A percentile compares a stretch with the other conserved stretches of the same genome.
Evolutionary conservation across 257 asterid genomes (phyloP).

Genomic region (Lantana camara): DNA sequence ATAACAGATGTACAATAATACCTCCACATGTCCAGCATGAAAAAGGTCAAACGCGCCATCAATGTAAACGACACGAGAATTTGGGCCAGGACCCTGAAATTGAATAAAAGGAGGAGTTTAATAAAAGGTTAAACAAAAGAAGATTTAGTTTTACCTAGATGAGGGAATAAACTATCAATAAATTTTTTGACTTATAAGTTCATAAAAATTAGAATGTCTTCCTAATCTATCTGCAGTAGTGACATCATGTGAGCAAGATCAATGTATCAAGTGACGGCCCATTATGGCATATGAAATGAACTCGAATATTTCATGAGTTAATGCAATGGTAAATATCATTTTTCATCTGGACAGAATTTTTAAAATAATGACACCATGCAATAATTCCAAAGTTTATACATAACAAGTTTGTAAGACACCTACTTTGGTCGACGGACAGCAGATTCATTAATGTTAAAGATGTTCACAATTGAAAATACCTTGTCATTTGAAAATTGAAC

Average conservation of each 20-base stretch:
- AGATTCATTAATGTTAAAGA: conserved; percentile 16
- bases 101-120: conserved; percentile 22
- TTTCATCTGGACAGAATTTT: too few relatives aligned
- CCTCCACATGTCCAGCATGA: conserved; percentile 99
- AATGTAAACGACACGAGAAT: conserved; percentile 87
- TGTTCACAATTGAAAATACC: conserved; percentile 43
- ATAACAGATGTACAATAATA: conserved; percentile 27
- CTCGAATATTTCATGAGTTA: neutral
- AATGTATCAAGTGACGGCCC: conserved; percentile 13
- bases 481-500: conserved; percentile 91
- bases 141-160: conserved; percentile 13
- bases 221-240: neutral
- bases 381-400: neutral
- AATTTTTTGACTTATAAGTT: too few relatives aligned
- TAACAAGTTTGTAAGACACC: neutral
- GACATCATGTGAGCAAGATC: conserved; percentile 7
- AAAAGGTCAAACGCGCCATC: conserved; percentile 98
- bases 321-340: neutral
- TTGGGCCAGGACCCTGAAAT: conserved; percentile 86
- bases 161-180: neutral
- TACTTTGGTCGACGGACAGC: neutral
- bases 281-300: neutral
- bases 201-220: too few relatives aligned
- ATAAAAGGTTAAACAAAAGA: neutral
- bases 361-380: too few relatives aligned